Base-by-base conservation (phyloP, 2,329 filamentous ascomycete species). In the Alternaria sp. region DNA sequence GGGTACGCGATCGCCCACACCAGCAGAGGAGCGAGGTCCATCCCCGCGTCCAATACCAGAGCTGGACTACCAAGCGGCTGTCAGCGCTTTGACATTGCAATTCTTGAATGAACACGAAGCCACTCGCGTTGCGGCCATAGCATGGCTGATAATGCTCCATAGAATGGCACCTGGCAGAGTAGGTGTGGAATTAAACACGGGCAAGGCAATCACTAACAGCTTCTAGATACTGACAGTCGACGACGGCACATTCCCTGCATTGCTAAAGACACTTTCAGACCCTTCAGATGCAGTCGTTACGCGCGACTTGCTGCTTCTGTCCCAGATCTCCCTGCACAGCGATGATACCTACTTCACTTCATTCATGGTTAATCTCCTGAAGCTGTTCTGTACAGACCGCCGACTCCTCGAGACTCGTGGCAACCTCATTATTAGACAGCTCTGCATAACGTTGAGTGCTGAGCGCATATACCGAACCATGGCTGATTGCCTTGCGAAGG, bases 101-200 rank as follows among this genome's bases (percentile, higher is more conserved):
- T 98, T 99, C 74, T 83, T 99, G 56, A 97, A 99, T 74, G 95
- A 99, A 72, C 93, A 98, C 75, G 96, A 99, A 82, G 93, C 93
- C 26, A 99, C 96, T 3, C 89, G 96, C 64, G 94, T 98, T 26
- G 95, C 94, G 40, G 94, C 96, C 15, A 84, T 99, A 64, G 95
- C 92, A 6, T 99, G 96, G 96, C 86, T 99, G 60, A 96, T 98
- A 62, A 98, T 98, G 95, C 86, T 99, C 44, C 96, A 99, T 78
- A 89, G 93, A 67, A 98, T 97, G 83, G 95, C 96, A 4, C 96
- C 96, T 1, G 88, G 91, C 57, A 97, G 97, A 78, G 92, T 97
- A n/a, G n/a, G n/a, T n/a, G n/a, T n/a, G n/a, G n/a, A n/a, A n/a
- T n/a, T n/a, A n/a, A n/a, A n/a, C n/a, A n/a, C n/a, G n/a, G n/a